Conservation (phyloP, 441 rosid species). For the Populus tomentosa region DNA sequence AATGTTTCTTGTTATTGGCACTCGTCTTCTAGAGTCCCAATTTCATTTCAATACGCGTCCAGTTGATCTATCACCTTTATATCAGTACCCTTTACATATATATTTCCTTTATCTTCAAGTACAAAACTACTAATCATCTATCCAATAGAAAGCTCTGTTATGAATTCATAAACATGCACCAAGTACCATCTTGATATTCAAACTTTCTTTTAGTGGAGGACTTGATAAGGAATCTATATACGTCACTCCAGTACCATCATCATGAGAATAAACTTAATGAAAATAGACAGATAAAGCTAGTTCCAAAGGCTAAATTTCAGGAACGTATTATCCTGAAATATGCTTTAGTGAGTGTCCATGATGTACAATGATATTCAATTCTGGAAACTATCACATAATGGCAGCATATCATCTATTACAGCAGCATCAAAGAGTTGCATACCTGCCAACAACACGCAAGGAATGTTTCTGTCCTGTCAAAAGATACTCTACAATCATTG, state of each 20-base stretch:
- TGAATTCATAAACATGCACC: background rate
- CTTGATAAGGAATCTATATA: background rate
- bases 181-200: background rate
- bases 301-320: background rate
- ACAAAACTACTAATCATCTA: background rate
- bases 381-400: background rate
- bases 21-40: background rate
- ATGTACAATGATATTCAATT: background rate
- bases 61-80: background rate
- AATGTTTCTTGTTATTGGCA: background rate
- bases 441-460: conserved; percentile 74
- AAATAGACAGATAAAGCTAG: background rate
- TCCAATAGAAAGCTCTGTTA: background rate
- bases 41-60: background rate
- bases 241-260: background rate
- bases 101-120: background rate
- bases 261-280: background rate
- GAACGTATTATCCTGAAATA: background rate
- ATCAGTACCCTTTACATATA: background rate
- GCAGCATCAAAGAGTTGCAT: conserved; percentile 18
- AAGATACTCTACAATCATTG: conserved; percentile 71
- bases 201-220: background rate
- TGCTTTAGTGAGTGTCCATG: background rate
- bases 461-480: conserved; percentile 74
- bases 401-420: background rate